Evolutionary conservation across 331 rosid species (phyloP).

Genomic region (Spiraea crenata): DNA sequence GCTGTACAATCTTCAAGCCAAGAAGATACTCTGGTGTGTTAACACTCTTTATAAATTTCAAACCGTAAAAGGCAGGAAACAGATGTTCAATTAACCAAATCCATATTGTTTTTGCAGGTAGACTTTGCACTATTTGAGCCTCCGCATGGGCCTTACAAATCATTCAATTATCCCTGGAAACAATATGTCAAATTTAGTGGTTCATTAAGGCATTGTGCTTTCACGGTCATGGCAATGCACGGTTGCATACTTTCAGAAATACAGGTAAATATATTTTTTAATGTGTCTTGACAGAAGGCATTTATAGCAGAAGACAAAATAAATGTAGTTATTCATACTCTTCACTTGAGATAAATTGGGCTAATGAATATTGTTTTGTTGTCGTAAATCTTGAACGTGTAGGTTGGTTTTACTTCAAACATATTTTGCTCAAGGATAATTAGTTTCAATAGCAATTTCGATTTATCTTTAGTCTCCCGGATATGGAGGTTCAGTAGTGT

Average conservation of each 20-base stretch:
- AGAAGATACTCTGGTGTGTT: constrained; percentile 76
- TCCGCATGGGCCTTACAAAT: constrained; percentile 73
- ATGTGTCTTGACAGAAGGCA: constrained; percentile 6
- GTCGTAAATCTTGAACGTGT: neutral
- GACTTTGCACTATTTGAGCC: constrained; percentile 88
- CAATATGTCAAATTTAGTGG: constrained; percentile 63
- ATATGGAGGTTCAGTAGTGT: neutral
- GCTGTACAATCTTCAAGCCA: constrained; percentile 69
- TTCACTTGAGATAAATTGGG: neutral
- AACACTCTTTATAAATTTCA: constrained; percentile 15
- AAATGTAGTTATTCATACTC: neutral
- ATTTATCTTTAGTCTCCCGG: neutral
- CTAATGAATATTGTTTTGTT: neutral
- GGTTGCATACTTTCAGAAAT: constrained; percentile 85
- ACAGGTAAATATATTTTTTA: constrained; percentile 44
- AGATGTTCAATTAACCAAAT: neutral
- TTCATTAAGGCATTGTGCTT: constrained; percentile 79
- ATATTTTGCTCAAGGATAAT: neutral
- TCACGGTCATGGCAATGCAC: constrained; percentile 88
- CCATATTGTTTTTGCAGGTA: constrained; percentile 34
- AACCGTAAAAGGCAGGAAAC: neutral
- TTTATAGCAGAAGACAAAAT: neutral
- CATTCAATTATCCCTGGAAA: constrained; percentile 72
- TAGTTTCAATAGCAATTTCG: neutral
- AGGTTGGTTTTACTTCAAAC: constrained; percentile 4